These are phyloP conservation scores for Fusarium scirpi DNA, from an alignment of 2,329 filamentous ascomycete species.

Conservation along the genomic window DNA sequence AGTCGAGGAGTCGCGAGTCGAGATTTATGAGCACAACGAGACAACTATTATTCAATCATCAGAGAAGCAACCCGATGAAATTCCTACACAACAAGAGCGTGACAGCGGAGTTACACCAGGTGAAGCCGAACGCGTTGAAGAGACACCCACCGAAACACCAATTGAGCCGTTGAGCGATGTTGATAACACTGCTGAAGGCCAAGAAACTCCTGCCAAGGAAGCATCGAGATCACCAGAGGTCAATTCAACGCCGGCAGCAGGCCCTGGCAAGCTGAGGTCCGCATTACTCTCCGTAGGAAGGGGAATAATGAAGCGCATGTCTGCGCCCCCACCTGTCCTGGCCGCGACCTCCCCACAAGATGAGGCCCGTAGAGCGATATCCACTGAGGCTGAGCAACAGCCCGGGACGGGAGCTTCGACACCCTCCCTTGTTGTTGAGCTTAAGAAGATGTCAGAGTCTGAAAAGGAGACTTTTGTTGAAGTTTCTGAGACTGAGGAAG, in stretches of 20 bases:
- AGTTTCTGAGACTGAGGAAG: background rate
- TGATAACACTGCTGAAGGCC: background rate
- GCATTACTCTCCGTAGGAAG: conserved; percentile 27
- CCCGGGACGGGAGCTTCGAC: conserved; percentile 21
- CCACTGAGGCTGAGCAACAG: conserved; percentile 13
- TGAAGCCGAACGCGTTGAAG: conserved; percentile 27
- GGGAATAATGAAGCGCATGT: conserved; percentile 33
- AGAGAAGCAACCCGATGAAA: conserved; percentile 23
- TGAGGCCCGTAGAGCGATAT: conserved; percentile 2
- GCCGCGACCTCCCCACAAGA: conserved; percentile 5
- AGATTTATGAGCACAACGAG: conserved; percentile 28
- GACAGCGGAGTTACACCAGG: background rate
- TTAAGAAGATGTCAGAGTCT: conserved; percentile 25
- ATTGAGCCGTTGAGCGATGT: conserved; percentile 1
- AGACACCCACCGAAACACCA: conserved; percentile 30
- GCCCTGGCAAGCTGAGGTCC: background rate
- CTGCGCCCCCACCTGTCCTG: conserved; percentile 27
- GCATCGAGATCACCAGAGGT: background rate
- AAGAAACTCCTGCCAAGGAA: conserved; percentile 10
- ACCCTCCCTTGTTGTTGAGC: conserved; percentile 32
- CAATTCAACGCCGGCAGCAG: conserved; percentile 7
- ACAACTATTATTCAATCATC: conserved; percentile 39
- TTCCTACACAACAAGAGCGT: background rate
- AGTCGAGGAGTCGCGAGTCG: conserved; percentile 14
- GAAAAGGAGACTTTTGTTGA: conserved; percentile 34